These are phyloP conservation scores for Amborella trichopoda DNA, from an alignment of 164 flowering plant genomes.

Conservation along the genomic window DNA sequence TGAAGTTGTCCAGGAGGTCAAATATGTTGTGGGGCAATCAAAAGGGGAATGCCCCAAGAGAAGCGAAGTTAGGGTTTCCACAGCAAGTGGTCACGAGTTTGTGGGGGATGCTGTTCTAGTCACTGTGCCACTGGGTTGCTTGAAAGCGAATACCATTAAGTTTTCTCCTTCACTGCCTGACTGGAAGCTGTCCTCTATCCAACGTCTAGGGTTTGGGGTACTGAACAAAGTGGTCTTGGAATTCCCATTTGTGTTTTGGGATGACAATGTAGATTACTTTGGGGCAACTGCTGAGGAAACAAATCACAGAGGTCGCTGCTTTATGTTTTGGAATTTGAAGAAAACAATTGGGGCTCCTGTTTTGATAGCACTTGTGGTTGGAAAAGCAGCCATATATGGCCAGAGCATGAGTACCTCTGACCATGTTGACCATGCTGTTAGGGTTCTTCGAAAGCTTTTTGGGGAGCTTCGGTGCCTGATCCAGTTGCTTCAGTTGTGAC, in stretches of 20 bases:
- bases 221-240: conserved; percentile 90
- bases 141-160: conserved; percentile 72
- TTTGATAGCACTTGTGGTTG: conserved; percentile 91
- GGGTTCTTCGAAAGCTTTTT: conserved; percentile 81
- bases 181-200: conserved; percentile 73
- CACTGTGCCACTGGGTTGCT: conserved; percentile 96
- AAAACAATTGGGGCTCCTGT: conserved; percentile 97
- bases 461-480: conserved; percentile 74
- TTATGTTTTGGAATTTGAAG: conserved; percentile 98
- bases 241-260: conserved; percentile 91
- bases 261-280: conserved; percentile 93
- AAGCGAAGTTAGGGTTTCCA: conserved; percentile 53
- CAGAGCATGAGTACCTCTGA: conserved; percentile 49
- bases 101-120: conserved; percentile 81
- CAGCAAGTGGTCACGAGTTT: conserved; percentile 65
- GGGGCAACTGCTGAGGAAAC: conserved; percentile 96
- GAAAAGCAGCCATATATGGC: conserved; percentile 85
- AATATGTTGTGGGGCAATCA: conserved; percentile 22
- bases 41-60: conserved; percentile 12
- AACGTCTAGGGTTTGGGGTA: conserved; percentile 93
- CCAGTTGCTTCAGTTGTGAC: conserved; percentile 96
- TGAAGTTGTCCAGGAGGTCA: conserved; percentile 68
- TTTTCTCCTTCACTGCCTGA: conserved; percentile 83
- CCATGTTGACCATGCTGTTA: conserved; percentile 75
- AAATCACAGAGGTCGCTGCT: conserved; percentile 70